Percentiles rank a stretch among this genome's conserved stretches.
phyloP scores from a whole-genome alignment of 208 protist genomes.

The Wallacemonas collosoma region DNA sequence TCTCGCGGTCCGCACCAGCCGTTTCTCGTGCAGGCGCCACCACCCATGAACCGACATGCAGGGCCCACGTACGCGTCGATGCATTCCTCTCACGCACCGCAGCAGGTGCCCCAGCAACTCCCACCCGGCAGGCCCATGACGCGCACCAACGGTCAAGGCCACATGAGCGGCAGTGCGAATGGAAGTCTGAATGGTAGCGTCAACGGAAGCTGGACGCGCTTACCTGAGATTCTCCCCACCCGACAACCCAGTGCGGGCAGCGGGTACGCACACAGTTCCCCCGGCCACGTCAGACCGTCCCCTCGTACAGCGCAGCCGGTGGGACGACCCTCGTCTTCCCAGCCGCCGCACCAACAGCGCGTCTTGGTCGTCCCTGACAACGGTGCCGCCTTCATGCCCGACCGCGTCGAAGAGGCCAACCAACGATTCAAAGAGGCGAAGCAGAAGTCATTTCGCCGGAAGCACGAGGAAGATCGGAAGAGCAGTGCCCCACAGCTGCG shows the following conservation, averaged over 20 bases:
- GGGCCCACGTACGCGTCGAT: background rate
- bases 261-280: too few species aligned
- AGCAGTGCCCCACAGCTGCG: conserved; percentile 4
- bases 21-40: conserved; percentile 12
- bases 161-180: background rate
- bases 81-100: background rate
- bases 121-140: background rate
- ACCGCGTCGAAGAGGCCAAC: conserved; percentile 11
- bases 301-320: background rate
- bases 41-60: background rate
- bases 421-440: conserved; percentile 14
- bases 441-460: conserved; percentile 1
- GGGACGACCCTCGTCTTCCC: background rate
- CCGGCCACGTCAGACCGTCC: too few species aligned
- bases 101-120: background rate
- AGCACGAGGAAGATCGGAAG: background rate
- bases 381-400: background rate
- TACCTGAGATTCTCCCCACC: too few species aligned
- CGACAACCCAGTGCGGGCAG: too few species aligned
- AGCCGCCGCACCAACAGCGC: conserved; percentile 4
- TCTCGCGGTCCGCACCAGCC: background rate
- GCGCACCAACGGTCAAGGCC: background rate
- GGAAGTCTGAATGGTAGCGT: background rate
- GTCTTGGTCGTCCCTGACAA: background rate
- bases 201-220: too few species aligned